Base-by-base conservation (phyloP, 257 asterid genomes). In the Perilla frutescens region DNA sequence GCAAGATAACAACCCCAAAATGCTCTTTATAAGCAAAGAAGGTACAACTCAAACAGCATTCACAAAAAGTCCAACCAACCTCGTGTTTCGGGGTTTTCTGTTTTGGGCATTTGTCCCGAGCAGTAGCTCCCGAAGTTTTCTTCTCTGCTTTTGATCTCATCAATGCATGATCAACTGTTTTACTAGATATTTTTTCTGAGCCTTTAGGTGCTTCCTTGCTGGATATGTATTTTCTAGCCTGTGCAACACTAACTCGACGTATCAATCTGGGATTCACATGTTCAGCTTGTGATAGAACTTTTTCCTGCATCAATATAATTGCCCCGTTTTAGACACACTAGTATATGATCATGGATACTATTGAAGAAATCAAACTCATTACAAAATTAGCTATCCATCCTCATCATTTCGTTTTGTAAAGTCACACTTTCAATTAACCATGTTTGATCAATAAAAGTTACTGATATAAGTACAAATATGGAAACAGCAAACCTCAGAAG, bases 401-500 rank as follows among this genome's bases (percentile, higher is more conserved):
- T 14, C 26, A 7, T 3, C 29, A 6, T n/a, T 20, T 20, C 13
- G 8, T 40, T 40, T 13, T 15, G 13, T 29, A 20, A 47, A 45
- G 20, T 14, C 62, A 12, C 4, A 58, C 6, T 15, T 31, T 8
- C 13, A 58, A 32, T 29, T 44, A 3, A 6, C 66, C 29, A 63
- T 14, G 29, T 40, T 56, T 8, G n/a, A 40, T 43, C 56, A 56
- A 49, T 34, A 20, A 6, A 47, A 72, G 55, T 37, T 48, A 26
- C 29, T 66, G 34, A n/a, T 32, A 6, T 34, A 68, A 13, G 31
- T 12, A 68, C 71, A 76, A 8, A 37, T 11, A 43, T 1, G 26
- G 50, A 51, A 50, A 62, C 63, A 32, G 36, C 56, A 15, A 65
- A 87, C 96, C 96, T 86, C 71, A 34, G 70, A 45, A 73, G 80